Evolutionary conservation across 1,284 basidiomycete genomes (phyloP), one percentile per base, ranked within the genome.

Genomic region (Pseudozyma sp.): DNA sequence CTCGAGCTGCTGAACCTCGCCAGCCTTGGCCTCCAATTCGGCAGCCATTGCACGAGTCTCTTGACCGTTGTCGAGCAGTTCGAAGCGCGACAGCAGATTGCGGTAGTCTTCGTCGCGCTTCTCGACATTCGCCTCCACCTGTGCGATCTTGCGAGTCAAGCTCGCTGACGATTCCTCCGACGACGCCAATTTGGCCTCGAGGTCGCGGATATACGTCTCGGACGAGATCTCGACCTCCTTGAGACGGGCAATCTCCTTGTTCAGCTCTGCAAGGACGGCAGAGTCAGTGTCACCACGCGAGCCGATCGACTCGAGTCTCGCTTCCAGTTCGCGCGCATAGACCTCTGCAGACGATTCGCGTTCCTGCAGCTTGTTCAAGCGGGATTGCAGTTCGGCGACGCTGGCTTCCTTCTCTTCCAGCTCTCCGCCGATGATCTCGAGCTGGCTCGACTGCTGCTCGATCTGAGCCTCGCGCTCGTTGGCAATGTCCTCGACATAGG

Each of bases 251-350:
- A 97, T 87, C 85, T 98, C 94, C 71, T 91, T 91, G 83, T 90
- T 91, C 57, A 98, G 88, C 68, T 95, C 93, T 16, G 87, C 87
- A 78, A 96, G 88, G 2, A 91, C 91, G 76, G 91, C 90, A 61
- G 89, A 90, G 11, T 92, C 92, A 10, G 88, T 88, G 42, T 92
- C 86, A 19, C 90, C 90, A 5, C 89, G 89, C 77, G 95, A 93
- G 75, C 94, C 90, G 76, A 91, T 91, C 2, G 87, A 85, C 85
- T 92, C 93, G 83, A 98, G 90, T 85, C 93, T 93, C 75, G 91
- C 90, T 85, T 99, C 95, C 31, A 98, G 87, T 83, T 97, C 94
- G 48, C 90, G 91, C 30, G 97, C 91, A 84, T 98, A 97, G 1
- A 91, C 92, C 88, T 98, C 95, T 31, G 93, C 94, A 0, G 94